A percentile compares a stretch with the other conserved stretches of the same genome.
Evolutionary conservation across 371 early-diverging fungal species (phyloP).

Genomic region (Rhizomucor miehei): DNA sequence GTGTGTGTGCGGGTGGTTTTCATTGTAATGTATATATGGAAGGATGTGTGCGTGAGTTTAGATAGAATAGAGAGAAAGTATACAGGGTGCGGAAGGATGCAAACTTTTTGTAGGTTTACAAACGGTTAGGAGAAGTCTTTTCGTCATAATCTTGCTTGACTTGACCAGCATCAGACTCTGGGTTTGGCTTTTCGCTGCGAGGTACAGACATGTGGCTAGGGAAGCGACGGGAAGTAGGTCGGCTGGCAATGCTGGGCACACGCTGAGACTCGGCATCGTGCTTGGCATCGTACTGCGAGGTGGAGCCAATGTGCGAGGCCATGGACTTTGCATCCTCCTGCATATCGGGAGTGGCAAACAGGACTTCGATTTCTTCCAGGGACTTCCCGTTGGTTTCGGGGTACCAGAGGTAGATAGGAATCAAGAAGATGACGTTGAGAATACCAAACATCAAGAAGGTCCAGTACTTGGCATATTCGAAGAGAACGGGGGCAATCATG

Average conservation of each 20-base stretch:
- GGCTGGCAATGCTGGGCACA: conserved; percentile 30
- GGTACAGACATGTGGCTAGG: conserved; percentile 38
- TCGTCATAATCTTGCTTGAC: conserved; percentile 33
- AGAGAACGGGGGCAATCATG: conserved; percentile 41
- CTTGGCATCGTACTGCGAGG: conserved; percentile 35
- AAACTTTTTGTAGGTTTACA: too few relatives aligned
- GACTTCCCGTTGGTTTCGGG: conserved; percentile 59
- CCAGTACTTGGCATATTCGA: conserved; percentile 38
- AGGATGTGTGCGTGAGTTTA: too few relatives aligned
- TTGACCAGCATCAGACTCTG: conserved; percentile 31
- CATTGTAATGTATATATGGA: too few relatives aligned
- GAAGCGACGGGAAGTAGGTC: conserved; percentile 41
- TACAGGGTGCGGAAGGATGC: too few relatives aligned
- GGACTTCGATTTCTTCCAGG: conserved; percentile 54
- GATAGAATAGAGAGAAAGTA: too few relatives aligned
- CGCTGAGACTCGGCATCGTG: conserved; percentile 31
- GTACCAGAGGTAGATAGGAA: conserved; percentile 34
- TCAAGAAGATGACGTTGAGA: conserved; percentile 29
- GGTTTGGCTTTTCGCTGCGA: conserved; percentile 23
- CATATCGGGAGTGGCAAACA: conserved; percentile 36
- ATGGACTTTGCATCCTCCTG: conserved; percentile 32
- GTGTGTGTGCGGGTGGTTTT: too few relatives aligned
- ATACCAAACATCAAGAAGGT: conserved; percentile 49
- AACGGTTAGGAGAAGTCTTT: neutral
- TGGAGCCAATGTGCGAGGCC: conserved; percentile 22